Base-by-base conservation (phyloP, 2,329 filamentous ascomycete genomes). In the Helminthosporium solani region DNA sequence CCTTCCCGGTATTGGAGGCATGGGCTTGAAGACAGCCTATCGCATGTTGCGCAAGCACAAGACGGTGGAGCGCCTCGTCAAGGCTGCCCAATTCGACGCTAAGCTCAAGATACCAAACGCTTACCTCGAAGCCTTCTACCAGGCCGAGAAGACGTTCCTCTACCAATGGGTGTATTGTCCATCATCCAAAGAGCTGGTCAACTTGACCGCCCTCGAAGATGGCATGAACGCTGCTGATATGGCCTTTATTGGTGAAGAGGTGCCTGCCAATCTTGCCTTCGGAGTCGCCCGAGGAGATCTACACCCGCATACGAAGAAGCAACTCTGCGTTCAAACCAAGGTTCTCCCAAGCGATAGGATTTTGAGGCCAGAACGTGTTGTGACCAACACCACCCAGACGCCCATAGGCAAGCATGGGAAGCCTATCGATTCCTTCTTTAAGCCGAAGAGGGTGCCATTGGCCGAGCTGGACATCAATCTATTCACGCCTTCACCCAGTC, bases 131-230 rank as follows among this genome's bases (percentile, higher is more conserved):
- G 78, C 82, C 16, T 99, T 97, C 66, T 81, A 83, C 50, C 85
- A 92, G 65, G 94, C 94, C 0, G 94, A 99, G 69, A 76, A 88
- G 57, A 97, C 94, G 0, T 99, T 99, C 63, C 73, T 96, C 15
- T 88, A 97, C 63, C 94, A 96, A 73, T 88, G 94, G 72, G 92
- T 97, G 2, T 99, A 88, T 68, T 97, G 92, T 66, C 90, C 92
- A 0, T 74, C 78, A 30, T 78, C 80, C 33, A 78, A 85, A 47
- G 75, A 83, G 50, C 71, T 97, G 35, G 87, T 96, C 33, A 84
- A 90, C 49, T 77, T 96, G 47, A 94, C 84, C 1, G 76, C 83
- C 12, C 79, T 86, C 0, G 80, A 83, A 0, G 73, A 79, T 5
- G 81, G 81, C 3, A 67, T 90, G 18, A 80, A 84, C 19, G 74